Evolutionary conservation across 1,284 basidiomycete species (phyloP), one percentile per base, ranked within the genome.

Genomic region (Ganoderma resinaceum): DNA sequence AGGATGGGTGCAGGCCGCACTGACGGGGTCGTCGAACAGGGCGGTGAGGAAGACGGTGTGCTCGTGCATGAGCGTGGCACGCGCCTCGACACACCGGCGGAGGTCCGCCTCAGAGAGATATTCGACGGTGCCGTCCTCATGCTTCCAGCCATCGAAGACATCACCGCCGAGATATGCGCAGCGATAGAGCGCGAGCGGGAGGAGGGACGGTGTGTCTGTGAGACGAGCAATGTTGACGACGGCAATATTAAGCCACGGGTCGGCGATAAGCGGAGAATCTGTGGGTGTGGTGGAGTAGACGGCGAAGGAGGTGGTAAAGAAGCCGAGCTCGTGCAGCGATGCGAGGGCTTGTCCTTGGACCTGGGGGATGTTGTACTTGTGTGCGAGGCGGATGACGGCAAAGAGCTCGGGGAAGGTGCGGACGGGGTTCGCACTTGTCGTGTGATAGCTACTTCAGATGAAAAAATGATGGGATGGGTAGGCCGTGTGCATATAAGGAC

Each of bases 201-300:
- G 63, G 16, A 71, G 46, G 0, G 59, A 37, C 0, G 37, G 55
- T 0, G 63, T 61, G 20, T 61, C 37, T 1, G 62, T 67, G 49
- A 71, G 63, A 0, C 62, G 67, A 0, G 70, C 70, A 26, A 69
- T 9, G 29, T 65, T 43, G 58, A 69, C 46, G 20, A 60, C 63
- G 14, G 26, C 53, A 26, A 69, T 66, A 18, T 23, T 12, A 23
- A 5, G 43, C n/a, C 3, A 18, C 16, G n/a, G 3, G 40, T 20
- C 20, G 40, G 40, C 14, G 38, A 40, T 16, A 11, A 20, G 6
- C 18, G 42, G 20, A 5, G 43, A 11, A 5, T 46, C 11, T 2
- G n/a, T 7, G n/a, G n/a, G 14, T 23, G 11, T 9, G 23, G 23
- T 3, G 9, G 23, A 49, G n/a, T 12, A 49, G n/a, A 11, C 46